These are phyloP conservation scores for Avena atlantica DNA, from an alignment of 176 grass and related monocot genomes.

Conservation along the genomic window DNA sequence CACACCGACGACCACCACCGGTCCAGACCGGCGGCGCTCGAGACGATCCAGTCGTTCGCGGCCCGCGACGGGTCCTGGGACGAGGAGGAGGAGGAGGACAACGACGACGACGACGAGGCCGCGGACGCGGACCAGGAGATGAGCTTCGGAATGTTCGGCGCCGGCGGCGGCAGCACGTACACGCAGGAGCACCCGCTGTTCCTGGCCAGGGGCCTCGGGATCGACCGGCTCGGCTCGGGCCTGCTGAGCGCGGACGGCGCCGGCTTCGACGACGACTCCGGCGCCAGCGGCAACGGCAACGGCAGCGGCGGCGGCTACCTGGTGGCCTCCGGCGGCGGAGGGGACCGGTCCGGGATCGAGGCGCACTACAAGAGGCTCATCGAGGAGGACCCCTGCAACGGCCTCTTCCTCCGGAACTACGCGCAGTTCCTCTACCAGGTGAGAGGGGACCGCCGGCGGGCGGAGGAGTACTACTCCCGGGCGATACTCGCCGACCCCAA, in stretches of 20 bases:
- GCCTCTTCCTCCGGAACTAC: constrained; percentile 85
- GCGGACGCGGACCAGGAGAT: neutral
- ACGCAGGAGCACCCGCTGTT: constrained; percentile 66
- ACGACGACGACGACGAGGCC: neutral
- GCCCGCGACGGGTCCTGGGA: neutral
- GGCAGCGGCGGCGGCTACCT: neutral
- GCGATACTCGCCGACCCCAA: constrained; percentile 74
- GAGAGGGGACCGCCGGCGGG: constrained; percentile 62
- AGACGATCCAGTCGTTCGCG: constrained; percentile 22
- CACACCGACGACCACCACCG: constrained; percentile 7
- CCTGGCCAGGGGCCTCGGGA: constrained; percentile 84
- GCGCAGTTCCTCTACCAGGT: constrained; percentile 82
- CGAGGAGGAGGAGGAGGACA: constrained; percentile 1
- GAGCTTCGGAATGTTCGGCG: constrained; percentile 32
- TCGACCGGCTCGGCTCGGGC: constrained; percentile 78
- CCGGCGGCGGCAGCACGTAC: constrained; percentile 34
- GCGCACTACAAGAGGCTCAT: constrained; percentile 84
- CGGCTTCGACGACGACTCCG: neutral
- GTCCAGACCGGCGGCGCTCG: constrained; percentile 17
- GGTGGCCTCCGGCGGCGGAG: constrained; percentile 50
- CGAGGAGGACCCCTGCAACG: constrained; percentile 76
- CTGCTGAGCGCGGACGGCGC: constrained; percentile 34
- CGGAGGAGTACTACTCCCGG: constrained; percentile 96
- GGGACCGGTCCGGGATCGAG: constrained; percentile 68
- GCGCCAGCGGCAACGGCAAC: neutral